Base-by-base conservation (phyloP, 352 stramenopile genomes). In the Vaucheria bursata region DNA sequence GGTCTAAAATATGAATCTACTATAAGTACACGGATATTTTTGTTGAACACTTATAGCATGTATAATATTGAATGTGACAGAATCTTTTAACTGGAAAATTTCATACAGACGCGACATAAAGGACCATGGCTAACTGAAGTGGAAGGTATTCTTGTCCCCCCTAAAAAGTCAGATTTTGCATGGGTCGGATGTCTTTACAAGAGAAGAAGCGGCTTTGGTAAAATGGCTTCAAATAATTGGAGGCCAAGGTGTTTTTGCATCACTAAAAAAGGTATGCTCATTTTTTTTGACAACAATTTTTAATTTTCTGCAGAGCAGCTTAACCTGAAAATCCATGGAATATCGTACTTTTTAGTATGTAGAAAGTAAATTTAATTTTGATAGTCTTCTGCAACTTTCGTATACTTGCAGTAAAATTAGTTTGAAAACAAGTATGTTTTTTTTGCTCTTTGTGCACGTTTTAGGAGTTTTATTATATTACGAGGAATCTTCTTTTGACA, bases 201-300 rank as follows among this genome's bases (percentile, higher is more conserved):
- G 39, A 59, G 77, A 6, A 59, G 77, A 45, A 74, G 77, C 35
- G 77, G 77, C 38, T 82, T 82, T 69, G 77, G 77, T 12, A 82
- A 82, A 36, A 82, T 82, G 38, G 72, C 77, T 29, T 45, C 77
- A n/a, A 25, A 79, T 6, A 82, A 65, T 39, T 82, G 77, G 77
- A 73, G 77, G 39, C 69, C 77, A 38, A 71, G 77, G n/a, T 82
- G 77, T 65, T 82, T 82, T 34, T 68, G 53, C 53, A 34, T 7
- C 53, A 68, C 53, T 31, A 31, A 34, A 31, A 8, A 2, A 2
- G 53, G 53, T 68, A 34, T 37, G 53, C 53, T 31, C 53, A 34
- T 34, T 31, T 34, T 31, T 7, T 31, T 34, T 59, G 12, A 59
- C 45, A 59, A 25, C 45, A 59, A 25, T 25, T 25, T 18, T 18